Evolutionary conservation across 768 basidiomycete genomes (phyloP).

Genomic region (Lactarius trivialis): DNA sequence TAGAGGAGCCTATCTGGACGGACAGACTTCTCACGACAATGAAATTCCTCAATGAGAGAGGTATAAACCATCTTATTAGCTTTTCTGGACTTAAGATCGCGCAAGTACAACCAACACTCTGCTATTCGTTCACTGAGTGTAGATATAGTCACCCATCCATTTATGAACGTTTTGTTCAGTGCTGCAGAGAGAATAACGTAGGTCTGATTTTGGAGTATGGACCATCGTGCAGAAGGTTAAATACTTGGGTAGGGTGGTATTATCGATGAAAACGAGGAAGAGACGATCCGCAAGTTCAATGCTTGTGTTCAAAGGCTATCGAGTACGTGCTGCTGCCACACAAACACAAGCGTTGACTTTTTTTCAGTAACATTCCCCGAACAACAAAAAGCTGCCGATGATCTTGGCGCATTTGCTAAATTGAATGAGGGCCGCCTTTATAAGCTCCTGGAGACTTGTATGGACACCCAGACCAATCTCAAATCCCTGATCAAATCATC

Average conservation of each 20-base stretch:
- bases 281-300: constrained; percentile 49
- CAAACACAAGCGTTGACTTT: not conserved
- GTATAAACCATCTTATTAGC: constrained; percentile 48
- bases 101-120: constrained; percentile 37
- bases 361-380: constrained; percentile 54
- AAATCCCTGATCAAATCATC: constrained; percentile 72
- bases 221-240: not conserved
- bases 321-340: constrained; percentile 37
- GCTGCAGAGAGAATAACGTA: constrained; percentile 81
- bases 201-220: constrained; percentile 28
- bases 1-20: constrained; percentile 81
- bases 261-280: constrained; percentile 77
- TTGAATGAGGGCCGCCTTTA: constrained; percentile 82
- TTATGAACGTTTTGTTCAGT: constrained; percentile 63
- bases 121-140: constrained; percentile 2
- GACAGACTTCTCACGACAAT: constrained; percentile 73
- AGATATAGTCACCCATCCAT: constrained; percentile 53
- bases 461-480: constrained; percentile 81
- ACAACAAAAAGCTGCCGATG: constrained; percentile 65
- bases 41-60: constrained; percentile 54
- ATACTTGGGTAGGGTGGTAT: constrained; percentile 66
- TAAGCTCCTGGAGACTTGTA: constrained; percentile 72
- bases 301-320: constrained; percentile 51
- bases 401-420: constrained; percentile 77
- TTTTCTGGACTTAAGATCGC: constrained; percentile 56